Percentiles rank a stretch among this genome's conserved stretches.
These are phyloP conservation scores for Ganoderma sinense DNA, from an alignment of 1,284 basidiomycete genomes.

Conservation along the genomic window DNA sequence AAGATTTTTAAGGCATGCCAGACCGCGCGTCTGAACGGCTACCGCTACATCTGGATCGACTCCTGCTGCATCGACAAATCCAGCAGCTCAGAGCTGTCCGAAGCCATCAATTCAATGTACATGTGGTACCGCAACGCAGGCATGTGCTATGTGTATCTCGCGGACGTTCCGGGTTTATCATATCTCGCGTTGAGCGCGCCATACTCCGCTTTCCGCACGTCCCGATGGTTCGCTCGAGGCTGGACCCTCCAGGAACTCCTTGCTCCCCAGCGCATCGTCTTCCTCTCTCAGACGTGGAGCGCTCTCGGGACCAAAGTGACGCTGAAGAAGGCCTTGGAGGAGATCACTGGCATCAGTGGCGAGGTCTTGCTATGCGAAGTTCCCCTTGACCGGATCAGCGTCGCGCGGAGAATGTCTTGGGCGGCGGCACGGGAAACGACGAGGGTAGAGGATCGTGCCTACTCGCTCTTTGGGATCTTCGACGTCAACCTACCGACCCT, in stretches of 20 bases:
- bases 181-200: background rate
- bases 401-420: slow-evolving; percentile 1
- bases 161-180: background rate
- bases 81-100: background rate
- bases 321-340: background rate
- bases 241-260: background rate
- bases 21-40: background rate
- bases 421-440: background rate
- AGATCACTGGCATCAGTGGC: background rate
- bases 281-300: background rate
- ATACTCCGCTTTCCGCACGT: background rate
- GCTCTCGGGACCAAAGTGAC: background rate
- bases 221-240: background rate
- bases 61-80: background rate
- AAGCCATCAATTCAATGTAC: background rate
- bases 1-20: background rate
- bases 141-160: background rate
- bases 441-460: slow-evolving; percentile 1
- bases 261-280: background rate
- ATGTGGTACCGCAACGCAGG: background rate
- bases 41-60: slow-evolving; percentile 1
- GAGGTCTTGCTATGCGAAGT: background rate
- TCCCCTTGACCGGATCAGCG: background rate
- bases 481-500: background rate
- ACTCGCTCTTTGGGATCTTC: background rate